phyloP scores from a whole-genome alignment of 345 rosid genomes.

The Eucalyptus polybractea region DNA sequence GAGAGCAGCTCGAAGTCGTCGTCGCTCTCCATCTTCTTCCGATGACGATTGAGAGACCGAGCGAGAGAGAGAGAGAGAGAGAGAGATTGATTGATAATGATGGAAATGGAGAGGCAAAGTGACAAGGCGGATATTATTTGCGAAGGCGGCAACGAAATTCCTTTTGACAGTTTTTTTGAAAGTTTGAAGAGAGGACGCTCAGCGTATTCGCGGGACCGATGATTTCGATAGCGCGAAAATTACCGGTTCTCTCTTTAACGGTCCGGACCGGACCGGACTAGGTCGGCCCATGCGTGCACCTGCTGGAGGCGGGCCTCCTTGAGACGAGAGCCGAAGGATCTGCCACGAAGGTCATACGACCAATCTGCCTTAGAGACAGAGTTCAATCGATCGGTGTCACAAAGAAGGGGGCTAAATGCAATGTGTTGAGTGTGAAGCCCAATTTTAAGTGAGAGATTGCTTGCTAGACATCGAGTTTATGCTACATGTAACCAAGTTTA shows the following conservation, averaged over 20 bases:
- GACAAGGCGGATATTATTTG: not conserved
- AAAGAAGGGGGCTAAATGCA: not conserved
- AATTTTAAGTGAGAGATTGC: not conserved
- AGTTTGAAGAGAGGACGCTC: not conserved
- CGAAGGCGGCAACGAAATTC: not conserved
- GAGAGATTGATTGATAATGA: not conserved
- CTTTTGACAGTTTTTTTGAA: not conserved
- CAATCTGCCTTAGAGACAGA: no score
- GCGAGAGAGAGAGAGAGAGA: not conserved
- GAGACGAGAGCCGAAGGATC: not conserved
- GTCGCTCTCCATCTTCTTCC: slow-evolving; percentile 26
- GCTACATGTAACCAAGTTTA: not conserved
- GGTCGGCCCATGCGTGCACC: not conserved
- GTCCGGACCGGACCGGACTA: not conserved
- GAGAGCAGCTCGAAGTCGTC: slow-evolving; percentile 29
- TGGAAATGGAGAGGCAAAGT: not conserved
- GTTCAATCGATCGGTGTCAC: not conserved
- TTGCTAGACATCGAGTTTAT: not conserved
- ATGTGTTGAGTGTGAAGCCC: not conserved
- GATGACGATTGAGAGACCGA: not conserved
- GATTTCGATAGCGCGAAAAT: not conserved
- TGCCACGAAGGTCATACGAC: not conserved
- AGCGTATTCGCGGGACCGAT: not conserved
- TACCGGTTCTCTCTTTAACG: not conserved
- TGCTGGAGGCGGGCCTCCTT: not conserved